Evolutionary conservation across 2,329 filamentous ascomycete genomes (phyloP).

Genomic region (Pseudopyrenochaeta lycopersici): DNA sequence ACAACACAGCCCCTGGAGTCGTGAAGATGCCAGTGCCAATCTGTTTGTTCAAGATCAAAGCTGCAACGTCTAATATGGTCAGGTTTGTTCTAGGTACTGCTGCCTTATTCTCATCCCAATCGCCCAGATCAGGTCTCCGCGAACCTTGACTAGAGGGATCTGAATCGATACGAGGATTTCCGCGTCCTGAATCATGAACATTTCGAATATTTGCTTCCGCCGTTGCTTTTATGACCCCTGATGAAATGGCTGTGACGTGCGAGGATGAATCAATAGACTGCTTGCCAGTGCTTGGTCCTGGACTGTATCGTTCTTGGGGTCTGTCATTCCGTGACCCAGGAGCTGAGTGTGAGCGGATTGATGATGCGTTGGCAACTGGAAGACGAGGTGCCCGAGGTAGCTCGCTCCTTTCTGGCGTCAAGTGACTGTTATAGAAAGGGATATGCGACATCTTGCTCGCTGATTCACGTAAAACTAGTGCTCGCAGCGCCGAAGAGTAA

Average conservation of each 20-base stretch:
- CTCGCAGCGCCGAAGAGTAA: too few species aligned
- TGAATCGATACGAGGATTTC: slow-evolving; percentile 3
- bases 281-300: background rate
- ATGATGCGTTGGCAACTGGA: background rate
- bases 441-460: background rate
- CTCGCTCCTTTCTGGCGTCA: background rate
- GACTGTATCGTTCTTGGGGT: background rate
- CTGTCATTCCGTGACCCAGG: background rate
- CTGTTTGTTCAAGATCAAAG: slow-evolving; percentile 19
- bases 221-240: background rate
- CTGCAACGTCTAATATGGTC: slow-evolving; percentile 12
- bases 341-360: background rate
- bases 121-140: background rate
- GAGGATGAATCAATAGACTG: background rate
- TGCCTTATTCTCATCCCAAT: slow-evolving; percentile 7
- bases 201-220: background rate
- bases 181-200: background rate
- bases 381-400: background rate
- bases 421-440: background rate
- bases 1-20: slow-evolving; percentile 57
- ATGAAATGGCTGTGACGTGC: background rate
- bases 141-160: slow-evolving; percentile 2
- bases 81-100: slow-evolving; percentile 13
- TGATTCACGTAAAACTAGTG: background rate
- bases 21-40: slow-evolving; percentile 62